These are phyloP conservation scores for Paulownia fortunei DNA, from an alignment of 257 asterid genomes.

Conservation along the genomic window DNA sequence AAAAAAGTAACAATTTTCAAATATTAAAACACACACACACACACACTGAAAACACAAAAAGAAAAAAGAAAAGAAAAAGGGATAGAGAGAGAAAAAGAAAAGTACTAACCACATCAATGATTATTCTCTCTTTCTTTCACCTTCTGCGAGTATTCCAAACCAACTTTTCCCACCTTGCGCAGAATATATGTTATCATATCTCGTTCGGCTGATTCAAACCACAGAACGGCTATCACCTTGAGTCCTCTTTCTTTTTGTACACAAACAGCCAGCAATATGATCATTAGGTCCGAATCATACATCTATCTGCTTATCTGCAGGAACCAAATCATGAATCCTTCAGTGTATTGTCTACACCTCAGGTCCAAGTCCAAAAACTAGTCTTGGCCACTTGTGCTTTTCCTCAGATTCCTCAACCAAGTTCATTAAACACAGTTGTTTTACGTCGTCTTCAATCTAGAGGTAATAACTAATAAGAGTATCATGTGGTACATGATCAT, in stretches of 20 bases:
- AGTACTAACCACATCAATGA: neutral
- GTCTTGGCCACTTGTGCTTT: slow-evolving; percentile 24
- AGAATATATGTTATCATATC: slow-evolving; percentile 31
- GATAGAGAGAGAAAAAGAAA: neutral
- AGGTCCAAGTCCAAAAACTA: neutral
- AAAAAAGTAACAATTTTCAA: too few species aligned
- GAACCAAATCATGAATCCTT: slow-evolving; percentile 28
- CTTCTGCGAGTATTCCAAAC: neutral
- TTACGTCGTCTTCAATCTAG: too few species aligned
- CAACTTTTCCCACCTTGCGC: slow-evolving; percentile 13
- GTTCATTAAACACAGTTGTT: neutral
- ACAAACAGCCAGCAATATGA: slow-evolving; percentile 16
- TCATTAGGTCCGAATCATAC: slow-evolving; percentile 19
- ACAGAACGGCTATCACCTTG: slow-evolving; percentile 23
- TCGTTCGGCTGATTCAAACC: slow-evolving; percentile 27
- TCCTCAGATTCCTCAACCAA: slow-evolving; percentile 18
- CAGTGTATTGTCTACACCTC: too few species aligned
- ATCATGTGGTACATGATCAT: too few species aligned
- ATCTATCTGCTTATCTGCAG: slow-evolving; percentile 26
- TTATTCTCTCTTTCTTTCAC: slow-evolving; percentile 16
- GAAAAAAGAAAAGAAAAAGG: neutral
- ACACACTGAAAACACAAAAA: too few species aligned
- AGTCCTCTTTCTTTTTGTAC: neutral
- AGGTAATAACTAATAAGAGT: too few species aligned
- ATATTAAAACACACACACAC: too few species aligned